phyloP scores from a whole-genome alignment of 164 flowering plant genomes.

The Sedum album region DNA sequence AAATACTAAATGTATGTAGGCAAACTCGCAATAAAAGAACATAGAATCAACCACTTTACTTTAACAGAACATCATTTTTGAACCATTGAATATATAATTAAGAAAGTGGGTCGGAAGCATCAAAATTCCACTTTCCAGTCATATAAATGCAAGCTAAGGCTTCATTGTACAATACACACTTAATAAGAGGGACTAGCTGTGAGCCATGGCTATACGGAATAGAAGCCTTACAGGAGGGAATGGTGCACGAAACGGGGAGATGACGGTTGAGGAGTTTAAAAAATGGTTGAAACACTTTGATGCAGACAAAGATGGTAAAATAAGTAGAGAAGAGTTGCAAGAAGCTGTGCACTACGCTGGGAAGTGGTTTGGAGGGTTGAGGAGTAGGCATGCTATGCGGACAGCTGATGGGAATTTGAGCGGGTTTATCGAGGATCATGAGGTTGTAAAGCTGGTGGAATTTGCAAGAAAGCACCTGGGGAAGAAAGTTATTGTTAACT shows the following conservation, averaged over 20 bases:
- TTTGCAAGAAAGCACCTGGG: conserved; percentile 17
- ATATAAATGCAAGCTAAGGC: neutral
- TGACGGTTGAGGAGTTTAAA: conserved; percentile 22
- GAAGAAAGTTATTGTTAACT: conserved; percentile 3
- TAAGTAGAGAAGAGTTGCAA: conserved; percentile 19
- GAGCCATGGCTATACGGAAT: conserved; percentile 1
- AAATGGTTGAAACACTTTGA: conserved; percentile 18
- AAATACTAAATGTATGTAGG: no score
- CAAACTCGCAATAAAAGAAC: no score
- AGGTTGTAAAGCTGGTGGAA: conserved; percentile 19
- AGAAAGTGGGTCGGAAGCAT: neutral
- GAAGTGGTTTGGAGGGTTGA: conserved; percentile 16
- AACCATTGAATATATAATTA: no score
- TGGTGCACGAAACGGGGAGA: conserved; percentile 6
- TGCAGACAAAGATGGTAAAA: conserved; percentile 20
- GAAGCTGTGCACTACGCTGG: conserved; percentile 11
- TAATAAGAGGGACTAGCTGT: neutral
- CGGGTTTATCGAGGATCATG: conserved; percentile 20
- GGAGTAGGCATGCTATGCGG: conserved; percentile 9
- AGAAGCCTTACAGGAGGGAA: neutral
- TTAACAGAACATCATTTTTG: neutral
- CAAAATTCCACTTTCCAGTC: neutral
- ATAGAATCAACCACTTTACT: neutral
- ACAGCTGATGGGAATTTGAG: conserved; percentile 13
- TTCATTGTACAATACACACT: neutral